These are phyloP conservation scores for Backusella sp. DNA, from an alignment of 192 early-diverging fungal genomes.

Conservation along the genomic window DNA sequence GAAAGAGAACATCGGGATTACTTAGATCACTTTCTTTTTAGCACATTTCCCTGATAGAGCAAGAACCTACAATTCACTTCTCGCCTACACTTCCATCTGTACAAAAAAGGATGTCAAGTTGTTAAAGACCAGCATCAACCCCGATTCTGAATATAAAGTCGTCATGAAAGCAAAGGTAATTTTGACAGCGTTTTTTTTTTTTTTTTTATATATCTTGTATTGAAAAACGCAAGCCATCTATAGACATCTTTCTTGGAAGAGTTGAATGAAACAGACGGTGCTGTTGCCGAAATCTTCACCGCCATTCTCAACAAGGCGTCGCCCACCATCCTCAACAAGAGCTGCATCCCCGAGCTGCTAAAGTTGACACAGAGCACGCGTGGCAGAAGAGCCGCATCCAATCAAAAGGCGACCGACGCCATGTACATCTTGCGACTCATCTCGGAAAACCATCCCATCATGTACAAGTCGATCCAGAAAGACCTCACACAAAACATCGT, in stretches of 20 bases:
- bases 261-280: conserved; percentile 61
- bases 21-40: not conserved
- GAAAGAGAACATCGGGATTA: not conserved
- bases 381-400: conserved; percentile 24
- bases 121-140: conserved; percentile 7
- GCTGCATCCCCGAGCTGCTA: conserved; percentile 60
- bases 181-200: too few relatives aligned
- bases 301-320: conserved; percentile 74
- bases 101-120: not conserved
- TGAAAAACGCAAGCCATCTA: not conserved
- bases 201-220: too few relatives aligned
- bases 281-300: conserved; percentile 67
- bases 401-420: conserved; percentile 35
- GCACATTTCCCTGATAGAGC: conserved; percentile 19
- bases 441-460: conserved; percentile 2
- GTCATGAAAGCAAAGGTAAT: conserved; percentile 17
- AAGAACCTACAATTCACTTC: conserved; percentile 8
- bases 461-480: not conserved
- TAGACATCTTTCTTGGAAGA: conserved; percentile 69
- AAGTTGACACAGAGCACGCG: conserved; percentile 36
- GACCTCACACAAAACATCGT: not conserved
- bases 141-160: conserved; percentile 12
- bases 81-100: not conserved
- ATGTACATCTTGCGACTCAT: conserved; percentile 52
- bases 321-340: conserved; percentile 72